Base-by-base conservation (phyloP, 345 rosid species). In the Excoecaria cochinchinensis region DNA sequence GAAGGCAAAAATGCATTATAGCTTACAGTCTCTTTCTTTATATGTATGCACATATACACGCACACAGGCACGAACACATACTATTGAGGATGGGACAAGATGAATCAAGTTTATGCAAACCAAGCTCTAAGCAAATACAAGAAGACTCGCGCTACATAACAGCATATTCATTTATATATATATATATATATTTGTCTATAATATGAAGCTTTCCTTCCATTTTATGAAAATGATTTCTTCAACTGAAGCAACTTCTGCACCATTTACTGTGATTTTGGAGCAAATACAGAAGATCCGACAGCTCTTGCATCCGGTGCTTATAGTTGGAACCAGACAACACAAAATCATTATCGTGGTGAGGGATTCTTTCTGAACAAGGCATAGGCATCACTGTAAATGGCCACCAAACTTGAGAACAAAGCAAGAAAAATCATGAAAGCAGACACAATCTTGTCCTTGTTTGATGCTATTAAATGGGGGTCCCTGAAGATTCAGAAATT, bases 381-480 rank as follows among this genome's bases (percentile, higher is more conserved):
- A 47, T 59, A 70, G 22, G 75, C 72, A 69, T 79, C 74, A 57
- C 76, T 70, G 24, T 70, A 70, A 14, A 79, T 66, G 44, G 76
- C 79, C 56, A 79, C 72, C 16, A 48, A 48, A 57, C 66, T 63
- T 31, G 82, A 47, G 52, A 75, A 65, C 48, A 74, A 52, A 71
- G 79, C 82, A 62, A 79, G 75, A 40, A 79, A 57, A 56, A 75
- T 70, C 78, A 75, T 71, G 61, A 70, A 6, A 8, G 10, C 40
- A 3, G 61, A 70, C 61, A 70, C 24, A 7, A 71, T 11, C 76
- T 71, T 75, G 44, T 75, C 79, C 73, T 65, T 71, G 70, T 71
- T 74, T 38, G 82, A 46, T 56, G 82, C 78, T 55, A 71, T 14
- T 5, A 25, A 31, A 40, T 75, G 78, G 14, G 50, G 60, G 24